Percentiles rank a stretch among this genome's conserved stretches.
These are phyloP conservation scores for Pseudogymnoascus sp. DNA, from an alignment of 2,329 filamentous ascomycete genomes.

Conservation along the genomic window DNA sequence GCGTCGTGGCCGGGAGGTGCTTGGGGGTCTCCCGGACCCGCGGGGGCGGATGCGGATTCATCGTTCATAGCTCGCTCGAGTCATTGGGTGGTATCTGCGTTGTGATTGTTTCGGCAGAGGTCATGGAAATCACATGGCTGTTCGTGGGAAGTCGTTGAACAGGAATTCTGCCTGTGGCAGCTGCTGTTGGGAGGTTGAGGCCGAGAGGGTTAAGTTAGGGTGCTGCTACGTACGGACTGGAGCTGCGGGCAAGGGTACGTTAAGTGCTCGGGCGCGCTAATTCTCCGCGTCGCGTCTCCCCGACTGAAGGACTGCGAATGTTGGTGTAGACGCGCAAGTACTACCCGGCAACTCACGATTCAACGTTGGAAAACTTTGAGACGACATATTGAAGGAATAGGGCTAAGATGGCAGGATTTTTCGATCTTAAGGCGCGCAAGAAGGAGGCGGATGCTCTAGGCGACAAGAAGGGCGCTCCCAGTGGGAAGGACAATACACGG, in stretches of 20 bases:
- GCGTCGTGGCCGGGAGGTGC: slow-evolving; percentile 9
- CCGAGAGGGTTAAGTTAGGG: background rate
- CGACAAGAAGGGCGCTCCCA: slow-evolving; percentile 52
- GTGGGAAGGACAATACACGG: slow-evolving; percentile 53
- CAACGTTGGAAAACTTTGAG: background rate
- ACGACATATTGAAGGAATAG: background rate
- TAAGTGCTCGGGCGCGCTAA: slow-evolving; percentile 1
- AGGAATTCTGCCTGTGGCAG: background rate
- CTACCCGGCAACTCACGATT: background rate
- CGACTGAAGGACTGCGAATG: background rate
- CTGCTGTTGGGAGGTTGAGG: background rate
- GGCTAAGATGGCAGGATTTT: slow-evolving; percentile 72
- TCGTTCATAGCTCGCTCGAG: slow-evolving; percentile 40
- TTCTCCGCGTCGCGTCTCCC: slow-evolving; percentile 1
- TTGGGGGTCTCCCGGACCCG: slow-evolving; percentile 23
- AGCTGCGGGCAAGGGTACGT: background rate
- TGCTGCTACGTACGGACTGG: background rate
- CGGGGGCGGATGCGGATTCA: slow-evolving; percentile 38
- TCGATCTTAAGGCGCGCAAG: slow-evolving; percentile 87
- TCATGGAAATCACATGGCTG: background rate
- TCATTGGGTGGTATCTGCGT: slow-evolving; percentile 20
- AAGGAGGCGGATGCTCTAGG: slow-evolving; percentile 61
- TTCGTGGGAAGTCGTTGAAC: background rate
- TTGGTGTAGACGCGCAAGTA: background rate
- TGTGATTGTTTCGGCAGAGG: background rate